Base-by-base conservation (phyloP, 305 asterid genomes). In the Fraxinus latifolia region DNA sequence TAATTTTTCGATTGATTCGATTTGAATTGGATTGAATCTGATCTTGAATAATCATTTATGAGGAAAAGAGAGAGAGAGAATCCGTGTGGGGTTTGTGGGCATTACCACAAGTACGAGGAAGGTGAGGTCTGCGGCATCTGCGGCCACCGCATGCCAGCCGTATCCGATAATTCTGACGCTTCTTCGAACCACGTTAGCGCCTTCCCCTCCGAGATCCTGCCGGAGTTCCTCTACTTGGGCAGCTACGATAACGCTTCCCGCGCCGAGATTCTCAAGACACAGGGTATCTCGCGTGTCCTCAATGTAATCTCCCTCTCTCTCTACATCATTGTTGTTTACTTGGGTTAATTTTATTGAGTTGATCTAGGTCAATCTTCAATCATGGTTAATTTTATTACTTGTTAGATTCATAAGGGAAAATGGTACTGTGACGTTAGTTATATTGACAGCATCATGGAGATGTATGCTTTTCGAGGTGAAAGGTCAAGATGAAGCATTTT, bases 11-110 rank as follows among this genome's bases (percentile, higher is more conserved):
- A 47, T 47, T 14, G 5, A 47, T 12, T 47, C 19, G 19, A 9
- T 39, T 39, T 7, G 42, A 42, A 42, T 25, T 65, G 73, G 11
- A 65, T n/a, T 65, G 73, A 23, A 27, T 67, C 36, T 32, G 8
- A 67, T 67, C n/a, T 34, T 11, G 6, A 25, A 67, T 11, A 4
- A 53, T 70, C 82, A 47, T 80, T 77, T 29, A 90, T 89, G 92
- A 91, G 94, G 85, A 91, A 91, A 77, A 84, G 94, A 39, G 94
- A 89, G 77, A 87, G 94, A 53, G 94, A 91, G 74, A 88, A 91
- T 68, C 94, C 92, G 0, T 91, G 94, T 81, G 90, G 89, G 39
- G 82, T 89, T 21, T 91, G 94, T 79, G 94, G 94, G 33, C 94
- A 91, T 86, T 90, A 89, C 82, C 93, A 90, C 84, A 91, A 89